phyloP scores from a whole-genome alignment of 192 early-diverging fungal genomes.

The Linnemannia zychae region DNA sequence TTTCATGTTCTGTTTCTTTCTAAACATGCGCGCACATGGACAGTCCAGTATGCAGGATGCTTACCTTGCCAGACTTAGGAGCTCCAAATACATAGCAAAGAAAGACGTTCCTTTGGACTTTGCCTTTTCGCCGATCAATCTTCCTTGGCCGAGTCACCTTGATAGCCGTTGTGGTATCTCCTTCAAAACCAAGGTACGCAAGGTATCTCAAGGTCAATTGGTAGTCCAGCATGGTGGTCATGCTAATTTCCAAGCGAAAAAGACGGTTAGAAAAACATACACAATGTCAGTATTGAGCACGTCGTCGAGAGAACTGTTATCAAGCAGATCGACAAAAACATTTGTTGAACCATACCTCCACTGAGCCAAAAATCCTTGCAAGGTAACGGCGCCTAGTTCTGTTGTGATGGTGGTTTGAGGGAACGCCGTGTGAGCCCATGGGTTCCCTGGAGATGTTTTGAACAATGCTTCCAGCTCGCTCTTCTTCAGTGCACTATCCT shows the following conservation, averaged over 20 bases:
- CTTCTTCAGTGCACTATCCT: conserved; percentile 93
- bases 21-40: neutral
- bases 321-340: neutral
- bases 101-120: conserved; percentile 92
- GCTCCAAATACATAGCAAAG: conserved; percentile 96
- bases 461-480: conserved; percentile 90
- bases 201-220: conserved; percentile 92
- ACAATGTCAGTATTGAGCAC: neutral
- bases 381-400: conserved; percentile 88
- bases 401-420: conserved; percentile 93
- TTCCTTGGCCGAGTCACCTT: conserved; percentile 81
- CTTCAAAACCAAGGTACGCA: conserved; percentile 96
- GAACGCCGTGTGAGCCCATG: conserved; percentile 92
- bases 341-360: conserved; percentile 80
- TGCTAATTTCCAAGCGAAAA: conserved; percentile 62
- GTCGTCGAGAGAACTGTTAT: neutral
- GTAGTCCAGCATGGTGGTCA: conserved; percentile 95
- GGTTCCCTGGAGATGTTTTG: conserved; percentile 89
- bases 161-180: conserved; percentile 90
- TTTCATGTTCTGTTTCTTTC: neutral
- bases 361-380: conserved; percentile 98
- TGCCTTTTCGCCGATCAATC: conserved; percentile 82
- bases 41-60: neutral
- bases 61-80: conserved; percentile 91
- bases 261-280: neutral